A percentile compares a stretch with the other conserved stretches of the same genome.
Evolutionary conservation across 176 grass and related monocot species (phyloP).

Genomic region (Pontederia crassipes): DNA sequence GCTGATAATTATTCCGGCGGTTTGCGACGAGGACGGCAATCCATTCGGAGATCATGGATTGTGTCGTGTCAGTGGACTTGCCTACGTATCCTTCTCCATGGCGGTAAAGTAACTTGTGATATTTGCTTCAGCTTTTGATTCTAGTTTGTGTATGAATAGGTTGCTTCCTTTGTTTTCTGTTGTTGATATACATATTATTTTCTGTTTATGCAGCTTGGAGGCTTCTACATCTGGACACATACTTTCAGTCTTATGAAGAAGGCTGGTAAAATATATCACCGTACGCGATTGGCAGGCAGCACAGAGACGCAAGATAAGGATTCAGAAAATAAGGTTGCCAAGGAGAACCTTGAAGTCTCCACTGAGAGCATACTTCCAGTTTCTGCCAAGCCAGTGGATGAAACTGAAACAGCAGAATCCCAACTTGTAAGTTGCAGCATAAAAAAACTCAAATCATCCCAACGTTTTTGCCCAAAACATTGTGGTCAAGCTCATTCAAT

Average conservation of each 20-base stretch:
- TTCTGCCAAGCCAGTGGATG: slow-evolving; percentile 26
- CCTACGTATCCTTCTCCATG: slow-evolving; percentile 89
- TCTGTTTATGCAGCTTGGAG: slow-evolving; percentile 56
- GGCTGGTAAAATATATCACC: slow-evolving; percentile 61
- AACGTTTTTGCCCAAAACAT: background rate
- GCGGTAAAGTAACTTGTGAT: slow-evolving; percentile 36
- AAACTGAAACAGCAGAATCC: slow-evolving; percentile 22
- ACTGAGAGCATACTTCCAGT: slow-evolving; percentile 22
- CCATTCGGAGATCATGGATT: slow-evolving; percentile 37
- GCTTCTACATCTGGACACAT: slow-evolving; percentile 72
- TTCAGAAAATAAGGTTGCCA: background rate
- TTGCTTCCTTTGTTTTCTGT: too few relatives aligned
- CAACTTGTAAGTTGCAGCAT: slow-evolving; percentile 39
- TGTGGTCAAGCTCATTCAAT: too few relatives aligned
- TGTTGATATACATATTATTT: background rate
- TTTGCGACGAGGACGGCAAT: slow-evolving; percentile 66
- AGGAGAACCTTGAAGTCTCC: slow-evolving; percentile 17
- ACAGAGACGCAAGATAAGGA: background rate
- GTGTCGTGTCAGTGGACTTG: slow-evolving; percentile 46
- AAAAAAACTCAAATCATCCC: too few relatives aligned
- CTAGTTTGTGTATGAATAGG: too few relatives aligned
- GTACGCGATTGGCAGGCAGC: slow-evolving; percentile 22
- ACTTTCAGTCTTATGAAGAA: slow-evolving; percentile 78
- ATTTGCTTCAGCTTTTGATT: too few relatives aligned
- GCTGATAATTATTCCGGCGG: slow-evolving; percentile 62